phyloP scores from a whole-genome alignment of 2,329 filamentous ascomycete genomes.

The Chalaropsis ovoidea region DNA sequence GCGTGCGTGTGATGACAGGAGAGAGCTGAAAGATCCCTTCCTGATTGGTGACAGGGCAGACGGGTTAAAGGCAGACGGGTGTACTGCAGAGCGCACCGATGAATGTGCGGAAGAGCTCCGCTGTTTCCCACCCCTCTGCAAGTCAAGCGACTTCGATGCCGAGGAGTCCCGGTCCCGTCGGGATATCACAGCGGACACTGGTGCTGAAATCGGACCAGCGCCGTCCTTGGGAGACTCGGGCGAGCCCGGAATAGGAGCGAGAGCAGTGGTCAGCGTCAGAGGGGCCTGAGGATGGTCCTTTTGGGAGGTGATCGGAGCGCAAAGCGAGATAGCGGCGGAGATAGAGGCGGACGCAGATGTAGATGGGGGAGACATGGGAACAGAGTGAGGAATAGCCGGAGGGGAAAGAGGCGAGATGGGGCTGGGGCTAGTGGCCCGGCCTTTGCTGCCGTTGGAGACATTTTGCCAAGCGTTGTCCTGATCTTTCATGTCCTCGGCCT shows the following conservation, averaged over 20 bases:
- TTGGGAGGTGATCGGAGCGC: not conserved
- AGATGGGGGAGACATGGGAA: not conserved
- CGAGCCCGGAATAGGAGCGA: constrained; percentile 23
- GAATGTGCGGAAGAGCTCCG: constrained; percentile 14
- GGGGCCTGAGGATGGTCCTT: not conserved
- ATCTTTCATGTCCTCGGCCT: not conserved
- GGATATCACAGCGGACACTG: not conserved
- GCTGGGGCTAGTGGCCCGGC: not conserved
- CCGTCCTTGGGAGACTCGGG: constrained; percentile 18
- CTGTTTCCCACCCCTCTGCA: constrained; percentile 9
- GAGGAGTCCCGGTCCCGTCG: constrained; percentile 12
- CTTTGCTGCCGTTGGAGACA: not conserved
- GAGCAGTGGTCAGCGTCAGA: constrained; percentile 3
- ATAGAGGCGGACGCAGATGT: not conserved
- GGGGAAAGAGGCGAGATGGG: not conserved
- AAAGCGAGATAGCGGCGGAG: not conserved
- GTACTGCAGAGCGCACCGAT: not conserved
- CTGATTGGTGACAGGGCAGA: not conserved
- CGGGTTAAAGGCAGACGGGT: not conserved
- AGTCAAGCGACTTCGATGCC: constrained; percentile 11
- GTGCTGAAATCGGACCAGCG: not conserved
- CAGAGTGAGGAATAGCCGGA: not conserved
- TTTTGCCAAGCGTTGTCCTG: not conserved
- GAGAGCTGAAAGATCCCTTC: constrained; percentile 4
- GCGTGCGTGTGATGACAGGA: not conserved